phyloP scores from a whole-genome alignment of 2,329 filamentous ascomycete species.

The Botryotinia calthae region DNA sequence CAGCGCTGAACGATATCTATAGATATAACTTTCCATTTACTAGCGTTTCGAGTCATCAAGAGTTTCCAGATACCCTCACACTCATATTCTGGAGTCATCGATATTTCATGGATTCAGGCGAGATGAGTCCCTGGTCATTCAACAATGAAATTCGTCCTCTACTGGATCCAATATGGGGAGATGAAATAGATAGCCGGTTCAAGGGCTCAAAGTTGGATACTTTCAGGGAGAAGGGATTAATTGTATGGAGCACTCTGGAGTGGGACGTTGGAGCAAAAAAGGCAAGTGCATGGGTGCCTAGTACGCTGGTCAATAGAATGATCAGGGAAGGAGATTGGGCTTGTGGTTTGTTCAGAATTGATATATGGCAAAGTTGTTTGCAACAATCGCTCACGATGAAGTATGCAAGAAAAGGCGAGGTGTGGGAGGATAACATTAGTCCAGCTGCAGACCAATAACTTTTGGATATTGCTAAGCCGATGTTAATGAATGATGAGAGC shows the following conservation, averaged over 20 bases:
- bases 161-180: constrained; percentile 11
- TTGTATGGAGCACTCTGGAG: constrained; percentile 4
- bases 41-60: not conserved
- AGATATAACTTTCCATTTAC: constrained; percentile 1
- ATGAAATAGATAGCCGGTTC: constrained; percentile 6
- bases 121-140: not conserved
- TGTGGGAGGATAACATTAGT: not conserved
- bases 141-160: not conserved
- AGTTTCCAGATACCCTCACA: not conserved
- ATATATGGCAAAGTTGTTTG: constrained; percentile 12
- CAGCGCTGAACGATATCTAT: not conserved
- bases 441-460: not conserved
- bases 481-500: too few relatives aligned
- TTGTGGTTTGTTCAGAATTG: constrained; percentile 9
- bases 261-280: not conserved
- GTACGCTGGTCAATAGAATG: not conserved
- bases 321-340: not conserved
- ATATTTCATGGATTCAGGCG: not conserved
- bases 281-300: constrained; percentile 3
- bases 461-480: not conserved
- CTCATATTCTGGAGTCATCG: constrained; percentile 3
- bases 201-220: not conserved
- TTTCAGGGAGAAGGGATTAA: not conserved
- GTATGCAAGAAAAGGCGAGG: not conserved
- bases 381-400: not conserved